phyloP scores from a whole-genome alignment of 345 rosid genomes.

The Syzygium jambos region DNA sequence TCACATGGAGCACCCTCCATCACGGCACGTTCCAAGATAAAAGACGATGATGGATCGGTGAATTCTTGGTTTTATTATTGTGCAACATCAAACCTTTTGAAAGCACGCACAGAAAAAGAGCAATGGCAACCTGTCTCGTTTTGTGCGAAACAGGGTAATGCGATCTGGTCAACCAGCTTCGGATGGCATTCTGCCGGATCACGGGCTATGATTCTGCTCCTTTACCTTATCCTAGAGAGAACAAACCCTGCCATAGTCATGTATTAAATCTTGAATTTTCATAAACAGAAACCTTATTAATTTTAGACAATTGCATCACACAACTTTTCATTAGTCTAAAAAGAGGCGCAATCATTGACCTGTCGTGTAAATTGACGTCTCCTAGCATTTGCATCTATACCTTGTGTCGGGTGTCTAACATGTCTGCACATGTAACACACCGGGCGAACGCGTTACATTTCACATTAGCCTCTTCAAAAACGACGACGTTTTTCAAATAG shows the following conservation, averaged over 20 bases:
- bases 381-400: not conserved
- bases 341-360: not conserved
- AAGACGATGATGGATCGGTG: not conserved
- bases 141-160: not conserved
- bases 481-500: fast-evolving
- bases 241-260: not conserved
- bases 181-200: not conserved
- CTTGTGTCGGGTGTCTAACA: fast-evolving
- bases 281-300: not conserved
- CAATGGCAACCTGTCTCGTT: not conserved
- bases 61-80: not conserved
- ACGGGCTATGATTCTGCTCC: not conserved
- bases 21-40: not conserved
- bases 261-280: not conserved
- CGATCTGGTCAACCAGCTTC: not conserved
- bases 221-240: not conserved
- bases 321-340: not conserved
- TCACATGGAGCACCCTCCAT: not conserved
- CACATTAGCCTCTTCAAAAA: not conserved
- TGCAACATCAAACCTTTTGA: not conserved
- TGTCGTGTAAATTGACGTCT: not conserved
- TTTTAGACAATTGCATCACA: not conserved
- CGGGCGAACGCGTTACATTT: not conserved
- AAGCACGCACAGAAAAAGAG: not conserved
- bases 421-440: fast-evolving